Base-by-base conservation (phyloP, 2,329 filamentous ascomycete genomes). In the Arthrobotrys entomopaga region DNA sequence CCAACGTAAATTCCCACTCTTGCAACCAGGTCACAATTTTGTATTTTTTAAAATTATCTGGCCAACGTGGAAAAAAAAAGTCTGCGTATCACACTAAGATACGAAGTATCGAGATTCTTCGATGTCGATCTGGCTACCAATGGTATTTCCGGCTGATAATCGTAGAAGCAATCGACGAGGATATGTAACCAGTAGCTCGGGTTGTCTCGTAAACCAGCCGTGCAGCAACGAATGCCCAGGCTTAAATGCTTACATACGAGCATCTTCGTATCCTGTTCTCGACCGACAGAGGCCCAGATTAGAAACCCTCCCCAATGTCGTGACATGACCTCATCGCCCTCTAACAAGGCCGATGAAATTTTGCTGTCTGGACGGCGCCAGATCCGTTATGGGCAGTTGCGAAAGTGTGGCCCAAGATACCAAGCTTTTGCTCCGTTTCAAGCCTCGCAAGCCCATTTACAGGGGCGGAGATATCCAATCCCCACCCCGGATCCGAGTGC, bases 281-380 rank as follows among this genome's bases (percentile, higher is more conserved):
- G 64, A 67, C 64, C 54, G 46, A 67, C 38, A 58, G 42, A 11
- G 43, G 6, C n/a, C 5, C 38, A 46, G 49, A 40, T 29, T 40
- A 3, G 10, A 49, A 46, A 42, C 19, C 38, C 22, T 66, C 49
- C 26, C 26, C 46, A 67, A 53, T 48, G 26, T 57, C 53, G 29
- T 67, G 64, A 67, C 49, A 67, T 67, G 64, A 67, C 64, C 64
- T 67, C 64, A 67, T 67, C 48, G 38, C 13, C 60, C 11, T 15
- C 34, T 15, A 13, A 56, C 29, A 48, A 48, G 22, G 50, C 57
- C 65, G 65, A 57, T 69, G 65, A 49, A 69, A 57, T 40, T 15
- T 16, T 8, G 16, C 43, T 61, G 56, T 69, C 40, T 69, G 57
- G 61, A 56, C 65, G 65, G 49, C 49, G 4, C 20, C 24, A 40